Evolutionary conservation across 2,329 filamentous ascomycete species (phyloP).

Genomic region (Rutstroemia sp.): DNA sequence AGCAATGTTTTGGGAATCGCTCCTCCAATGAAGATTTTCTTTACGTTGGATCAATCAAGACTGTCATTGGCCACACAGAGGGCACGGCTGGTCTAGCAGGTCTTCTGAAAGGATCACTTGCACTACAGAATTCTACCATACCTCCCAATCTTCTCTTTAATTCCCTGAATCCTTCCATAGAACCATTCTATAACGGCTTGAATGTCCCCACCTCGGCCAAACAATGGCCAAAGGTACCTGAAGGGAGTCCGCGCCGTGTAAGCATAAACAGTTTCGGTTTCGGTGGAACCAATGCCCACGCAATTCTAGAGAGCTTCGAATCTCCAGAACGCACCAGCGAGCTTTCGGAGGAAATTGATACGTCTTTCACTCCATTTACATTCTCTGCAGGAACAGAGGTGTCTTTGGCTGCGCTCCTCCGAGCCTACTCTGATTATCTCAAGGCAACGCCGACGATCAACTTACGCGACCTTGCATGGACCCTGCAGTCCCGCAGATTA

Average conservation of each 20-base stretch:
- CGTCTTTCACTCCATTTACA: background rate
- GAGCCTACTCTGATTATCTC: constrained; percentile 3
- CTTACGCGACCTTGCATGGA: constrained; percentile 10
- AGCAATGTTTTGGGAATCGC: background rate
- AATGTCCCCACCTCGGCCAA: background rate
- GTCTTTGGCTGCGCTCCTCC: constrained; percentile 2
- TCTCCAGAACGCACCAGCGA: background rate
- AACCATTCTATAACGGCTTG: background rate
- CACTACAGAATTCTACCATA: constrained; percentile 23
- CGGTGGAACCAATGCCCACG: constrained; percentile 27
- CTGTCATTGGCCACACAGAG: constrained; percentile 23
- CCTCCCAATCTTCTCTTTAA: constrained; percentile 26
- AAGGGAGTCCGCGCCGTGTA: constrained; percentile 7
- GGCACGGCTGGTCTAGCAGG: constrained; percentile 24
- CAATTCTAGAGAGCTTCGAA: constrained; percentile 26
- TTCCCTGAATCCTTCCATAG: constrained; percentile 24
- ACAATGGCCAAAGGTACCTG: background rate
- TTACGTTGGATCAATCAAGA: constrained; percentile 22
- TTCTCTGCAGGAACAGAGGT: constrained; percentile 12
- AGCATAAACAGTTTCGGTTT: constrained; percentile 15
- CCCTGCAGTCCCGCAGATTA: constrained; percentile 3
- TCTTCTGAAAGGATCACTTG: constrained; percentile 23
- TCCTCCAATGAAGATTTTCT: background rate
- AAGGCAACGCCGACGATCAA: background rate
- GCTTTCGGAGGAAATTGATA: background rate